Evolutionary conservation across 1,284 basidiomycete genomes (phyloP).

Genomic region (Malassezia slooffiae): DNA sequence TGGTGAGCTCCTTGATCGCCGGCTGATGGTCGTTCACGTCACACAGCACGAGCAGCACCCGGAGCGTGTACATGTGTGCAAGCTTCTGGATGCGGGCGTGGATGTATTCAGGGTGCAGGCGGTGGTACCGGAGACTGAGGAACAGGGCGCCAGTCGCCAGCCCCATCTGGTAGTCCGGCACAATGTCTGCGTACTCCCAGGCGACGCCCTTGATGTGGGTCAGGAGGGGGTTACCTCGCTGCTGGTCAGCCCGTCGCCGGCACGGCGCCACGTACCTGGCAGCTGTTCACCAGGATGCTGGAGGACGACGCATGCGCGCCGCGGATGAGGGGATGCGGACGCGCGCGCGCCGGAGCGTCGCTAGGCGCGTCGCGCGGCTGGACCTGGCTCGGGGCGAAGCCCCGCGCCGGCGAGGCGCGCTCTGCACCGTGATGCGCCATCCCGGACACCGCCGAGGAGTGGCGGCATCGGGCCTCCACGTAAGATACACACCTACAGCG

Average conservation of each 20-base stretch:
- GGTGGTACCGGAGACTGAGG: slow-evolving; percentile 77
- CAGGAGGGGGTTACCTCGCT: slow-evolving; percentile 67
- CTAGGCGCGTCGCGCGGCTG: no score
- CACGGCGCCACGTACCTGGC: slow-evolving; percentile 11
- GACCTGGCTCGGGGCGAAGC: no score
- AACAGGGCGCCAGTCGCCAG: slow-evolving; percentile 34
- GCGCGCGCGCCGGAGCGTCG: background rate
- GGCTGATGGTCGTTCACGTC: slow-evolving; percentile 85
- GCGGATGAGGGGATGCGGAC: slow-evolving; percentile 25
- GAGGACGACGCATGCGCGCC: slow-evolving; percentile 24
- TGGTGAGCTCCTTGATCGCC: slow-evolving; percentile 81
- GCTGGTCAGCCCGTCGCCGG: background rate
- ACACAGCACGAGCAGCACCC: slow-evolving; percentile 80
- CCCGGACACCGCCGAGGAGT: no score
- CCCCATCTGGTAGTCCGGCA: slow-evolving; percentile 56
- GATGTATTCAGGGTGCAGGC: slow-evolving; percentile 94
- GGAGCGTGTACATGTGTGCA: slow-evolving; percentile 65
- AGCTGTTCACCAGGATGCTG: slow-evolving; percentile 33
- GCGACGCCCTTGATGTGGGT: slow-evolving; percentile 73
- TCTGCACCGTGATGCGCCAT: no score
- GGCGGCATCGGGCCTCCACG: no score
- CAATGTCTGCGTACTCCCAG: slow-evolving; percentile 89
- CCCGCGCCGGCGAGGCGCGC: no score
- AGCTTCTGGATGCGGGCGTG: slow-evolving; percentile 79
- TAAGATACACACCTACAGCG: no score